These are phyloP conservation scores for Cornus controversa DNA, from an alignment of 148 eudicot species.

Conservation along the genomic window DNA sequence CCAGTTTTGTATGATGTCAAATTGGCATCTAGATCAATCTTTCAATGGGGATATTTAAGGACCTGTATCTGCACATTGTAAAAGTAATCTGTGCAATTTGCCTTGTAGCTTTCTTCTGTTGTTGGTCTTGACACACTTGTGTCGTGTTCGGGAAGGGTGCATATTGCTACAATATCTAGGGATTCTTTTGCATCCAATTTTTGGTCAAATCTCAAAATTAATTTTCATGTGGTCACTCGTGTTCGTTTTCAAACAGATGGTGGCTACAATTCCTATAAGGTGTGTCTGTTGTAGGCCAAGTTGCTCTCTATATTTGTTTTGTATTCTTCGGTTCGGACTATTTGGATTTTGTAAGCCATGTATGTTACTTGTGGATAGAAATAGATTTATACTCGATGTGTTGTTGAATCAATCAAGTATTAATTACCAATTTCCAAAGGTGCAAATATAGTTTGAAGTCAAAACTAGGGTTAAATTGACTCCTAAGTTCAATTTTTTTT, in stretches of 20 bases:
- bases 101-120: background rate
- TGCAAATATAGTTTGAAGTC: too few relatives aligned
- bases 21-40: slow-evolving; percentile 1
- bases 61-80: slow-evolving; percentile 10
- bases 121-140: background rate
- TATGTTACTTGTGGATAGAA: too few relatives aligned
- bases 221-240: too few relatives aligned
- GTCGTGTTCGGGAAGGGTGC: background rate
- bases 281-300: background rate
- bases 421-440: too few relatives aligned
- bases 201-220: background rate
- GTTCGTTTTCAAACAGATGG: too few relatives aligned
- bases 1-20: slow-evolving; percentile 15
- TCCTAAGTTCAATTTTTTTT: too few relatives aligned
- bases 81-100: background rate
- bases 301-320: background rate
- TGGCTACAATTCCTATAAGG: too few relatives aligned
- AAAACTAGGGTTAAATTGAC: too few relatives aligned
- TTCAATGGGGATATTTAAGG: background rate
- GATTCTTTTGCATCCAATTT: background rate
- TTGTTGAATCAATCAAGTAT: too few relatives aligned
- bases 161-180: background rate
- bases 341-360: too few relatives aligned
- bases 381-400: too few relatives aligned
- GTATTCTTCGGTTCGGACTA: background rate